Evolutionary conservation across 208 protist genomes (phyloP).

Genomic region (Crithidia fasciculata): DNA sequence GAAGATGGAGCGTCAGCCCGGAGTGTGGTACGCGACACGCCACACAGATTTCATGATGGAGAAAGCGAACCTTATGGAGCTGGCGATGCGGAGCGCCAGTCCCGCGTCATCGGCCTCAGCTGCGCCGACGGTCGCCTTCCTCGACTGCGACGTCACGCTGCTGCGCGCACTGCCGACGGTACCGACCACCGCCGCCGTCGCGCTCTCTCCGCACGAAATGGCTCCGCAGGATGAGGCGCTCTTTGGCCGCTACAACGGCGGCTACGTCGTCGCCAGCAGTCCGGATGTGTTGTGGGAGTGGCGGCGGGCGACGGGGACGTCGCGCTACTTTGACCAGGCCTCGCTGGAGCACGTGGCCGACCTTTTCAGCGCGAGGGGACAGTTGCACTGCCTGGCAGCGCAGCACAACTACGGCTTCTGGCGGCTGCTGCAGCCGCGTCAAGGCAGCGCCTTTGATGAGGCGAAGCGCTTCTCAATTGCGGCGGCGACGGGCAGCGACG

Average conservation of each 20-base stretch:
- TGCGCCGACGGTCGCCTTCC: slow-evolving; percentile 44
- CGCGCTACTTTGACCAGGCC: slow-evolving; percentile 81
- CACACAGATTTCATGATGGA: slow-evolving; percentile 91
- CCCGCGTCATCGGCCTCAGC: neutral
- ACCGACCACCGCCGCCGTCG: slow-evolving; percentile 35
- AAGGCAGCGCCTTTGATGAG: slow-evolving; percentile 34
- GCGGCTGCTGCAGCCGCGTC: slow-evolving; percentile 67
- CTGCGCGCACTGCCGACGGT: slow-evolving; percentile 52
- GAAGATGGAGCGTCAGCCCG: slow-evolving; percentile 69
- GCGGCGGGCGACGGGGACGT: slow-evolving; percentile 60
- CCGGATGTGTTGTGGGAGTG: slow-evolving; percentile 59
- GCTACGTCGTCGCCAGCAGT: slow-evolving; percentile 53
- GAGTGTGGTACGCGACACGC: slow-evolving; percentile 71
- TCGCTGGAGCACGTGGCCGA: slow-evolving; percentile 69
- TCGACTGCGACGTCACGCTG: slow-evolving; percentile 82
- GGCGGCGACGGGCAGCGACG: neutral
- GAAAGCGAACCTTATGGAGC: slow-evolving; percentile 82
- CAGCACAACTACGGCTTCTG: slow-evolving; percentile 90
- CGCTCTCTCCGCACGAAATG: slow-evolving; percentile 76
- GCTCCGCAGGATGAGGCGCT: slow-evolving; percentile 46
- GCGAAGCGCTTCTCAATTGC: slow-evolving; percentile 60
- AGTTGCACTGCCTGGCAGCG: slow-evolving; percentile 51
- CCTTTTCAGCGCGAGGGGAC: slow-evolving; percentile 25
- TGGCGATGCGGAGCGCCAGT: slow-evolving; percentile 38
- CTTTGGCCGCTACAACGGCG: slow-evolving; percentile 83